Percentiles rank a stretch among this genome's conserved stretches.
Evolutionary conservation across 1,284 basidiomycete genomes (phyloP).

Genomic region (Amylostereum areolatum): DNA sequence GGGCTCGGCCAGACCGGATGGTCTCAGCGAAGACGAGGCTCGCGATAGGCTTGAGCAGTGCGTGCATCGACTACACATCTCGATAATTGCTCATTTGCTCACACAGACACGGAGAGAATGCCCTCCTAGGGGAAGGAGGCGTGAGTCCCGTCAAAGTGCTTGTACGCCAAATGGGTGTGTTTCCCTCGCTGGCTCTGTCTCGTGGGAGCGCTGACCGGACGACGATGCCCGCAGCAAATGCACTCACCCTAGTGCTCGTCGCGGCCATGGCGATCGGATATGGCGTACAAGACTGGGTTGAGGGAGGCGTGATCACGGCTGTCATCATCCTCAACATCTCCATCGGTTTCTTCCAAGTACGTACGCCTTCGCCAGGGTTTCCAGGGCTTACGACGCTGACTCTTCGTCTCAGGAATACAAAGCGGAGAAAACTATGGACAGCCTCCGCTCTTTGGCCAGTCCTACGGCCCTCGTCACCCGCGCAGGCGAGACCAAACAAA

Average conservation of each 20-base stretch:
- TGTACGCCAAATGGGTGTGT: constrained; percentile 27
- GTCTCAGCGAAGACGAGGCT: constrained; percentile 29
- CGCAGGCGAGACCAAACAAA: constrained; percentile 30
- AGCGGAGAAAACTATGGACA: constrained; percentile 40
- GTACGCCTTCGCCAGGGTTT: neutral
- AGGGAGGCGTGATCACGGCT: constrained; percentile 59
- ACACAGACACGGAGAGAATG: constrained; percentile 25
- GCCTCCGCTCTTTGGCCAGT: constrained; percentile 35
- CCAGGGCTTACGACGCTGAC: neutral
- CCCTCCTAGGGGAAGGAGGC: constrained; percentile 26
- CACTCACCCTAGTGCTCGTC: constrained; percentile 36
- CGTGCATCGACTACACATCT: neutral
- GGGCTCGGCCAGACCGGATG: constrained; percentile 24
- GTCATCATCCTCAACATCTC: constrained; percentile 49
- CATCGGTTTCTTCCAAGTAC: neutral
- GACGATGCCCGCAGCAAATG: constrained; percentile 24
- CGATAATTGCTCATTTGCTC: neutral
- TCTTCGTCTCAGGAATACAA: constrained; percentile 29
- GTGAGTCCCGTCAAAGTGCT: constrained; percentile 29
- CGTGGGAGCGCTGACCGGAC: neutral
- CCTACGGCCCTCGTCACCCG: constrained; percentile 48
- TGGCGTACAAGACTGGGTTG: constrained; percentile 57
- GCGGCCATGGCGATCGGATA: constrained; percentile 62
- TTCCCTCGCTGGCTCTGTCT: neutral
- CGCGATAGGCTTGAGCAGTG: constrained; percentile 21